A percentile compares a stretch with the other conserved stretches of the same genome.
Evolutionary conservation across 2,329 filamentous ascomycete genomes (phyloP).

Genomic region (Colletotrichum chrysophilum): DNA sequence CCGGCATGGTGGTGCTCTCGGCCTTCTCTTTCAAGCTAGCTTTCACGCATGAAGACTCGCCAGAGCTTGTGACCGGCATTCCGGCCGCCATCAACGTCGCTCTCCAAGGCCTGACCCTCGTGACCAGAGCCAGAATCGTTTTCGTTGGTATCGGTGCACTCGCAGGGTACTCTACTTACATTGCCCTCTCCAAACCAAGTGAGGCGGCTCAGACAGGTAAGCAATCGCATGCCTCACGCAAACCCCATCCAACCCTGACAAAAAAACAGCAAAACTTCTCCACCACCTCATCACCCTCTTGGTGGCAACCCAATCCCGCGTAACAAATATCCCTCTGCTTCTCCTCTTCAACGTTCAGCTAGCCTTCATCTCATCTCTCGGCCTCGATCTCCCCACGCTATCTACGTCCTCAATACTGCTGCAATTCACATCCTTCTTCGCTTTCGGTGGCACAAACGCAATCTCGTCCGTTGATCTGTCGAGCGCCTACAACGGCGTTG

Average conservation of each 20-base stretch:
- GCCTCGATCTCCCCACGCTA: constrained; percentile 61
- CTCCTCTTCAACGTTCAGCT: constrained; percentile 72
- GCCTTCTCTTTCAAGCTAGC: constrained; percentile 87
- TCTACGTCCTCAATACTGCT: constrained; percentile 76
- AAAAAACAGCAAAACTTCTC: constrained; percentile 45
- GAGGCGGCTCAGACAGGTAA: constrained; percentile 12
- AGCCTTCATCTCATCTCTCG: constrained; percentile 50
- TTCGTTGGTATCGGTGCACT: constrained; percentile 52
- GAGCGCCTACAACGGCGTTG: constrained; percentile 92
- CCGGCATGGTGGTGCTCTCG: constrained; percentile 48
- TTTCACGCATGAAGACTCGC: constrained; percentile 87
- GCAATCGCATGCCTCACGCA: background rate
- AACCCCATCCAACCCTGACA: background rate
- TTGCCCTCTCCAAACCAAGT: constrained; percentile 30
- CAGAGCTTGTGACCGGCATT: constrained; percentile 71
- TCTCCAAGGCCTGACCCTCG: constrained; percentile 48
- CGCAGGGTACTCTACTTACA: constrained; percentile 42
- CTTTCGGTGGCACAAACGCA: constrained; percentile 88
- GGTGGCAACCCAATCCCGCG: constrained; percentile 84
- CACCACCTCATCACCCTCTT: constrained; percentile 80
- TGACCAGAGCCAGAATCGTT: constrained; percentile 54
- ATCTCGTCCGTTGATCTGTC: constrained; percentile 96
- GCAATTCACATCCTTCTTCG: constrained; percentile 86
- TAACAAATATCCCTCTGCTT: constrained; percentile 85
- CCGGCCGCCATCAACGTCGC: constrained; percentile 43